Conservation (phyloP, 805 yeast species). For the Wickerhamiella sergipiensis region DNA sequence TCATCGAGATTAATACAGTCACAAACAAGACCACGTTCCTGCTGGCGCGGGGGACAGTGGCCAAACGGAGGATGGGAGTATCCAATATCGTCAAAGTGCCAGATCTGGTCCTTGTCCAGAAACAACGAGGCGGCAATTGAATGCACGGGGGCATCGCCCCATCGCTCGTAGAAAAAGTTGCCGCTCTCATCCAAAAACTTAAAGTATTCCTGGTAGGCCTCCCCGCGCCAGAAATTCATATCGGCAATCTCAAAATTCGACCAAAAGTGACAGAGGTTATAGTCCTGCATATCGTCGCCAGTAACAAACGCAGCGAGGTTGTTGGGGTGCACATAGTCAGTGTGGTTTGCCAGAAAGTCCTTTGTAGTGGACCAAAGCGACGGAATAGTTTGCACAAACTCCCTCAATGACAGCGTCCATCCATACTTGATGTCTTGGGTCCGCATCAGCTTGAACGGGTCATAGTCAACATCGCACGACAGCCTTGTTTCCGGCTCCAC, state of each 20-base stretch:
- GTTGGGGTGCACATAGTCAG: conserved; percentile 48
- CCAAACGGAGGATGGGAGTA: conserved; percentile 60
- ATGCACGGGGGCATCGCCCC: conserved; percentile 96
- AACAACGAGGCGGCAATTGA: conserved; percentile 52
- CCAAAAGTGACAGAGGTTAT: conserved; percentile 81
- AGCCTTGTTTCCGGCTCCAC: conserved; percentile 88
- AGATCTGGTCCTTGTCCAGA: conserved; percentile 45
- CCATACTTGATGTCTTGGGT: conserved; percentile 70
- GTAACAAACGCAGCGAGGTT: conserved; percentile 46
- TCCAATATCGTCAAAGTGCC: conserved; percentile 73
- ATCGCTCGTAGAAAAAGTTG: conserved; percentile 80
- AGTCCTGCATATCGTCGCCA: conserved; percentile 42
- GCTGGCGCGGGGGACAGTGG: conserved; percentile 36
- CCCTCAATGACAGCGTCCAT: conserved; percentile 71
- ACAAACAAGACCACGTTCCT: conserved; percentile 35
- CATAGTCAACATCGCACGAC: conserved; percentile 58
- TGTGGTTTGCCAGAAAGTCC: conserved; percentile 49
- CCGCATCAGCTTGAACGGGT: conserved; percentile 72
- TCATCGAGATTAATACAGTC: conserved; percentile 25
- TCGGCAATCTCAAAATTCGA: conserved; percentile 72
- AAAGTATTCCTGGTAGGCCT: conserved; percentile 54
- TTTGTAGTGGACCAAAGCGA: conserved; percentile 66
- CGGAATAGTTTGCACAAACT: conserved; percentile 73
- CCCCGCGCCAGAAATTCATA: conserved; percentile 58
- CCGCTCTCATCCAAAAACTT: conserved; percentile 55